Percentiles rank a stretch among this genome's conserved stretches.
Evolutionary conservation across 805 yeast genomes (phyloP).

Genomic region (Zygotorulaspora florentina): DNA sequence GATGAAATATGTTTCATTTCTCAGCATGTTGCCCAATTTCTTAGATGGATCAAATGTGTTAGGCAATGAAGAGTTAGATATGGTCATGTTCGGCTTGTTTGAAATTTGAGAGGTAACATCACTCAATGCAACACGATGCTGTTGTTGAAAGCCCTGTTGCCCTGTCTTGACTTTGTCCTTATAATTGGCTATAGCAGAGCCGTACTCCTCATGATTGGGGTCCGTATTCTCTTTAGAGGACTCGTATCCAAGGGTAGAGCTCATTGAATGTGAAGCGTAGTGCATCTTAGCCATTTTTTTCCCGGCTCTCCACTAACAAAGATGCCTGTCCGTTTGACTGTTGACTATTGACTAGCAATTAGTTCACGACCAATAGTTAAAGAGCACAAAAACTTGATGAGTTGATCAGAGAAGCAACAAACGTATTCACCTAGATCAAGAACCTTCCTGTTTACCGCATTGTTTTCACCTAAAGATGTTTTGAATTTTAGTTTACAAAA

Average conservation of each 20-base stretch:
- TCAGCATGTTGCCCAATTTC: slow-evolving; percentile 8
- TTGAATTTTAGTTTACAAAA: slow-evolving; percentile 12
- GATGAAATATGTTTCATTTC: slow-evolving; percentile 12
- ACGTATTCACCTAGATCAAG: no score
- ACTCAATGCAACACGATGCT: slow-evolving; percentile 28
- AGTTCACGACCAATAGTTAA: no score
- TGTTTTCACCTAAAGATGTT: not conserved
- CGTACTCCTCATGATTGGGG: slow-evolving; percentile 5
- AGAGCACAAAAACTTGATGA: no score
- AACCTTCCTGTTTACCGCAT: not conserved
- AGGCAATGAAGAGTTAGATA: slow-evolving; percentile 1
- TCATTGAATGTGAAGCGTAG: slow-evolving; percentile 16
- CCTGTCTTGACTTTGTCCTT: slow-evolving; percentile 9
- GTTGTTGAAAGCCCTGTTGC: slow-evolving; percentile 7
- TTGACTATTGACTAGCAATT: not conserved
- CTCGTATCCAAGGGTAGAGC: slow-evolving; percentile 11
- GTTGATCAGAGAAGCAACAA: no score
- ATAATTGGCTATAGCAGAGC: slow-evolving; percentile 3
- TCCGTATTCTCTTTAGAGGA: slow-evolving; percentile 6
- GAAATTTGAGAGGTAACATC: slow-evolving; percentile 33
- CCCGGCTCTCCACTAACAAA: not conserved
- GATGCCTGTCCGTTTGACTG: not conserved
- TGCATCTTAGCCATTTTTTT: slow-evolving; percentile 11
- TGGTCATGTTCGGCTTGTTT: slow-evolving; percentile 14
- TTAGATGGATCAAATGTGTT: slow-evolving; percentile 1